Evolutionary conservation across 257 asterid genomes (phyloP).

Genomic region (Coffea canephora): DNA sequence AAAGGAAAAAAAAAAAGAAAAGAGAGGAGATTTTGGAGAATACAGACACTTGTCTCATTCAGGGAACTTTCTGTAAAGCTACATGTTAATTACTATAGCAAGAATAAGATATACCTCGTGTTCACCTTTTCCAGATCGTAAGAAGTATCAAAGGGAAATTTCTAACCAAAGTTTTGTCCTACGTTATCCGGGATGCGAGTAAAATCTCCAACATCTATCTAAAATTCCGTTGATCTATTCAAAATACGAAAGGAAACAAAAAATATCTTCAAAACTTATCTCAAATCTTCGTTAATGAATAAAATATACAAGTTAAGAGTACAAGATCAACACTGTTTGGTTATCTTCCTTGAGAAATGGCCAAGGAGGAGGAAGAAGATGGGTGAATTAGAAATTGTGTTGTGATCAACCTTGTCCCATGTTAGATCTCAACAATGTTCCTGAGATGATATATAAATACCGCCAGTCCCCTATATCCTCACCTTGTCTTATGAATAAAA

Average conservation of each 20-base stretch:
- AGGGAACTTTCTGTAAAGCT: too few relatives aligned
- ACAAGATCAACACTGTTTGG: not conserved
- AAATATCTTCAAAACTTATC: constrained; percentile 21
- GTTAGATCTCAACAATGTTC: not conserved
- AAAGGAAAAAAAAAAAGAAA: not conserved
- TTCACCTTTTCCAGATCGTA: not conserved
- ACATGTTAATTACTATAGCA: too few relatives aligned
- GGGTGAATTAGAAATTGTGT: constrained; percentile 5
- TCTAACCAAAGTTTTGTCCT: not conserved
- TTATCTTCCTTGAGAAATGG: not conserved
- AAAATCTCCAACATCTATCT: not conserved
- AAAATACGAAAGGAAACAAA: not conserved
- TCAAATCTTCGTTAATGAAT: constrained; percentile 8
- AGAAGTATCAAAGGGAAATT: not conserved
- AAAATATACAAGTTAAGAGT: not conserved
- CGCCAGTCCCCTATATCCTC: not conserved
- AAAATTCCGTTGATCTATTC: constrained; percentile 6
- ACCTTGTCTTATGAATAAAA: not conserved
- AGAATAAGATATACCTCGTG: not conserved
- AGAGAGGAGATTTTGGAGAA: not conserved
- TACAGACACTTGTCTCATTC: too few relatives aligned
- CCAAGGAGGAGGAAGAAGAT: not conserved
- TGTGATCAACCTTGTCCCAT: not conserved
- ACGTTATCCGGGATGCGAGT: not conserved
- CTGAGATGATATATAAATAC: not conserved